Percentiles rank a stretch among this genome's conserved stretches.
phyloP scores from a whole-genome alignment of 805 yeast species.

The Metschnikowia lochheadii region DNA sequence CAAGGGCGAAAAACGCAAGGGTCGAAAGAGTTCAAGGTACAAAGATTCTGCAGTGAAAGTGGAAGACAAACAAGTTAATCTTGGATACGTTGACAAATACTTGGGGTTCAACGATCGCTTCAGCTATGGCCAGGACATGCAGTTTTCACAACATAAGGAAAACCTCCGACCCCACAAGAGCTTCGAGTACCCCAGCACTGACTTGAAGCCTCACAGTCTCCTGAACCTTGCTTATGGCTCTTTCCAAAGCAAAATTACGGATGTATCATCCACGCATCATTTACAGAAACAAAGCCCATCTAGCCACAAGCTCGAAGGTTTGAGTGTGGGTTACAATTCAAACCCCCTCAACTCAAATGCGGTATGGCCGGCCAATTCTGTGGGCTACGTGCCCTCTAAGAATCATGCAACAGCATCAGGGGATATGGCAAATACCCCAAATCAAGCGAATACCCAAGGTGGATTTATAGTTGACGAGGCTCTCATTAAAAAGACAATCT shows the following conservation, averaged over 20 bases:
- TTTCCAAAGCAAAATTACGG: neutral
- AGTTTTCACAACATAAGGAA: neutral
- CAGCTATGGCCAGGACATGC: neutral
- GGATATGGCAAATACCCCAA: too few species aligned
- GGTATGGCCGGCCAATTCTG: neutral
- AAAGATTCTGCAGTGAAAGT: neutral
- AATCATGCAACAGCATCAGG: neutral
- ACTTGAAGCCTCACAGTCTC: neutral
- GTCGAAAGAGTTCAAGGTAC: slow-evolving; percentile 20
- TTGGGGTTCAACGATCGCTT: neutral
- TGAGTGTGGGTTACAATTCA: neutral
- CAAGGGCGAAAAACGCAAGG: slow-evolving; percentile 38
- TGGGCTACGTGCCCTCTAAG: neutral
- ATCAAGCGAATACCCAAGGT: neutral
- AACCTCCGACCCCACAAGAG: neutral
- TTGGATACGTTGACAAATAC: slow-evolving; percentile 6
- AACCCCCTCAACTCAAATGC: neutral
- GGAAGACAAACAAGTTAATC: neutral
- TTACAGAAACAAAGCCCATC: neutral
- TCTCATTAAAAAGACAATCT: slow-evolving; percentile 76
- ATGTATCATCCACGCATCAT: neutral
- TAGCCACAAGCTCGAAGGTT: neutral
- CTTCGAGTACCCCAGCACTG: neutral
- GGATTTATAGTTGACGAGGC: slow-evolving; percentile 35
- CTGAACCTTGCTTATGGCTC: neutral